Evolutionary conservation across 140 eudicot species (phyloP).

Genomic region (Erigeron philadelphicus): DNA sequence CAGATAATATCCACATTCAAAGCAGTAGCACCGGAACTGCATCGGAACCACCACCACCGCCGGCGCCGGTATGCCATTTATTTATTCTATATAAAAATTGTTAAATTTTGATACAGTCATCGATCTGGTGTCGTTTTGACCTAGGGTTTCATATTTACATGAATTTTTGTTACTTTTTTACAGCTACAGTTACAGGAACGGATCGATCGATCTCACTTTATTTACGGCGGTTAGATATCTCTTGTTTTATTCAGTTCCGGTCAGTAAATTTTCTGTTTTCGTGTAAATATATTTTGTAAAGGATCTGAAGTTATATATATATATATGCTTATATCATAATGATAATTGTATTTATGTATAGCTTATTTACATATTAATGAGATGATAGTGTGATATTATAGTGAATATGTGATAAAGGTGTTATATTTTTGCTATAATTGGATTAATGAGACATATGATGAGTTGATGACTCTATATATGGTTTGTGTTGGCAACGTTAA

Average conservation of each 20-base stretch:
- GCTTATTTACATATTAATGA: too few relatives aligned
- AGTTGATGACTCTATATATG: too few relatives aligned
- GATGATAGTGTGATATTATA: too few relatives aligned
- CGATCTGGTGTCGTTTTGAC: conserved; percentile 13
- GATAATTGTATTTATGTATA: neutral
- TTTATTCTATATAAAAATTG: too few relatives aligned
- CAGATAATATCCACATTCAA: too few relatives aligned
- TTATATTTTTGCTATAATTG: too few relatives aligned
- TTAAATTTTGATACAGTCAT: too few relatives aligned
- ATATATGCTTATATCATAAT: neutral
- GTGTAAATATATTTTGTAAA: neutral
- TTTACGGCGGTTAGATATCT: conserved; percentile 7
- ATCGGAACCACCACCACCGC: conserved; percentile 11
- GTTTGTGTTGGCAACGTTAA: too few relatives aligned
- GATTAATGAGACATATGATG: too few relatives aligned
- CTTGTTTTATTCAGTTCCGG: conserved; percentile 15
- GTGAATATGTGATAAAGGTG: too few relatives aligned
- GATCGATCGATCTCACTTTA: conserved; percentile 17
- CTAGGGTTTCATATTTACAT: conserved; percentile 22
- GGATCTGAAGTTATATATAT: neutral
- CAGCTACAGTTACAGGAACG: conserved; percentile 24
- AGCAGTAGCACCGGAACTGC: neutral
- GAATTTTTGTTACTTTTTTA: neutral
- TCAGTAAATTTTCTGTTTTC: conserved; percentile 19
- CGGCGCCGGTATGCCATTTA: conserved; percentile 18